Percentiles rank a stretch among this genome's conserved stretches.
These are phyloP conservation scores for Solanum tacnaense DNA, from an alignment of 257 asterid species.

Conservation along the genomic window DNA sequence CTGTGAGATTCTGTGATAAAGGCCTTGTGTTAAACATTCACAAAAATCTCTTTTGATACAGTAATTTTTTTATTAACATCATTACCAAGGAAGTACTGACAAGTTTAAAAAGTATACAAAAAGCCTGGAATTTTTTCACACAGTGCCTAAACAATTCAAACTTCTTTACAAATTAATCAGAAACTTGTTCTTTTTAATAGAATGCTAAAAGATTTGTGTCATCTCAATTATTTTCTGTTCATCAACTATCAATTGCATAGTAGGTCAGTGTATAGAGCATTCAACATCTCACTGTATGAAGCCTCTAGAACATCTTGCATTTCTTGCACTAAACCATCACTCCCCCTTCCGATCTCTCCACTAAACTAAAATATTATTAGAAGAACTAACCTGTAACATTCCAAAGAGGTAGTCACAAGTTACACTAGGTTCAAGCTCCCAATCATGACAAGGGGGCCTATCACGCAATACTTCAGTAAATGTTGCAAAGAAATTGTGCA, in stretches of 20 bases:
- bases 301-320: neutral
- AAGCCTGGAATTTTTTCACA: neutral
- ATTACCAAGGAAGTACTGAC: neutral
- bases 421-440: slow-evolving; percentile 99
- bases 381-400: slow-evolving; percentile 60
- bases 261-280: neutral
- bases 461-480: slow-evolving; percentile 95
- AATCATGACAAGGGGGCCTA: slow-evolving; percentile 96
- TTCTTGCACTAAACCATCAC: neutral
- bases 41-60: neutral
- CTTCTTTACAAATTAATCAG: neutral
- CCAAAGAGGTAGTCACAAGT: slow-evolving; percentile 94
- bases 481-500: slow-evolving; percentile 34
- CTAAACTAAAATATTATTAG: neutral
- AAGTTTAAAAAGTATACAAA: neutral
- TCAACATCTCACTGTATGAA: neutral
- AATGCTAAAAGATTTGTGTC: neutral
- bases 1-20: neutral
- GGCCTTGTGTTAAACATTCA: neutral
- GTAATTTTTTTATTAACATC: too few relatives aligned
- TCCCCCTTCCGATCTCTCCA: neutral
- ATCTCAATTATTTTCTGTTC: neutral
- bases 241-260: neutral
- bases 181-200: neutral
- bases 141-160: neutral